Conservation (phyloP, 2,329 filamentous ascomycete genomes). For the Rutstroemia sp. region DNA sequence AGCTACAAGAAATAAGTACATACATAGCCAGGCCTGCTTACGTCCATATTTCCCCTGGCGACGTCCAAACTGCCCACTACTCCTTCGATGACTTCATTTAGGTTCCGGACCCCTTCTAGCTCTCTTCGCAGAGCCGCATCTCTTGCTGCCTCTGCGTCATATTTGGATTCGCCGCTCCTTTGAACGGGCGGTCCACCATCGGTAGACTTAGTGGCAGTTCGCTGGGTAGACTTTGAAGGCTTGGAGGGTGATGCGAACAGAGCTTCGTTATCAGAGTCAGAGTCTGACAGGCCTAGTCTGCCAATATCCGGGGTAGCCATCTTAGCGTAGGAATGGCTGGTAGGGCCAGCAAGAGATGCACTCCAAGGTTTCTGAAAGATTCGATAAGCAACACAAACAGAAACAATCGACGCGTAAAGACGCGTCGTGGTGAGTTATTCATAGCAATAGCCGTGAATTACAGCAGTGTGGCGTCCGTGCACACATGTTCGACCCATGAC, state of each 20-base stretch:
- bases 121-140: constrained; percentile 72
- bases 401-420: neutral
- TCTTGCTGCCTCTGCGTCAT: constrained; percentile 59
- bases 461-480: neutral
- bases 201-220: constrained; percentile 13
- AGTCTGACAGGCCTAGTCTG: constrained; percentile 43
- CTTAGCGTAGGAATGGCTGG: neutral
- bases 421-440: neutral
- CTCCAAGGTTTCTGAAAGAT: neutral
- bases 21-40: constrained; percentile 32
- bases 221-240: constrained; percentile 26
- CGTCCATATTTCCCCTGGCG: constrained; percentile 71
- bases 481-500: neutral
- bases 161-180: constrained; percentile 41
- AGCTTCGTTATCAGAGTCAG: constrained; percentile 42
- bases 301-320: constrained; percentile 41
- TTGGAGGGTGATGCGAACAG: constrained; percentile 49
- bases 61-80: constrained; percentile 65
- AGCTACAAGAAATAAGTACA: neutral
- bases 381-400: neutral
- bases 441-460: neutral
- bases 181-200: constrained; percentile 22
- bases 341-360: neutral
- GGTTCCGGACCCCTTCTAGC: constrained; percentile 72
- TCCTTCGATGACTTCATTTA: constrained; percentile 82